A percentile compares a stretch with the other conserved stretches of the same genome.
phyloP scores from a whole-genome alignment of 352 stramenopile species.

The Elongisporangium undulatum region DNA sequence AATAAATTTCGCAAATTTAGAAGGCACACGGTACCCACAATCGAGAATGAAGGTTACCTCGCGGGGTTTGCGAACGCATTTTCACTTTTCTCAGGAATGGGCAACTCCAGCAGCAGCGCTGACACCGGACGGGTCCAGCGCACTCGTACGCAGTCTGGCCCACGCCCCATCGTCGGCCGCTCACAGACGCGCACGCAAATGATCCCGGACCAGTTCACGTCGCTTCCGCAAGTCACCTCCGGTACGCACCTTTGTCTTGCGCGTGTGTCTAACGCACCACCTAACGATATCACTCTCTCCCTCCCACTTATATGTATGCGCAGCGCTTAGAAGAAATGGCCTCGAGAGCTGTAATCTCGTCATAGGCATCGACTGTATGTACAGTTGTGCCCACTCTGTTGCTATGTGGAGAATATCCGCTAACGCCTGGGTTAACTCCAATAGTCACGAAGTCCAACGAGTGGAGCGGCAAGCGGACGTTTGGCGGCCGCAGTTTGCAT shows the following conservation, averaged over 20 bases:
- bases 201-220: slow-evolving; percentile 69
- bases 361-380: slow-evolving; percentile 82
- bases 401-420: background rate
- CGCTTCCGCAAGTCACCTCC: slow-evolving; percentile 57
- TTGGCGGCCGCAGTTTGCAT: slow-evolving; percentile 64
- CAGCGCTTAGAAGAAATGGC: slow-evolving; percentile 62
- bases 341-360: slow-evolving; percentile 87
- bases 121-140: background rate
- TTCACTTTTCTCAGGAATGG: slow-evolving; percentile 1
- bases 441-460: slow-evolving; percentile 88
- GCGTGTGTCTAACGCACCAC: background rate
- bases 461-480: slow-evolving; percentile 84
- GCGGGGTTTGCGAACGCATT: background rate
- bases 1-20: slow-evolving; percentile 2
- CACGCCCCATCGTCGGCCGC: slow-evolving; percentile 20
- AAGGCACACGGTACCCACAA: background rate
- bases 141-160: slow-evolving; percentile 34
- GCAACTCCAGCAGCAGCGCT: slow-evolving; percentile 7
- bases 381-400: background rate
- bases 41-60: slow-evolving; percentile 26
- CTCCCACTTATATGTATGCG: background rate
- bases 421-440: background rate
- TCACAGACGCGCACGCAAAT: slow-evolving; percentile 27
- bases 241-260: slow-evolving; percentile 12
- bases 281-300: background rate